phyloP scores from a whole-genome alignment of 75 land plant species.

The Picea glauca region DNA sequence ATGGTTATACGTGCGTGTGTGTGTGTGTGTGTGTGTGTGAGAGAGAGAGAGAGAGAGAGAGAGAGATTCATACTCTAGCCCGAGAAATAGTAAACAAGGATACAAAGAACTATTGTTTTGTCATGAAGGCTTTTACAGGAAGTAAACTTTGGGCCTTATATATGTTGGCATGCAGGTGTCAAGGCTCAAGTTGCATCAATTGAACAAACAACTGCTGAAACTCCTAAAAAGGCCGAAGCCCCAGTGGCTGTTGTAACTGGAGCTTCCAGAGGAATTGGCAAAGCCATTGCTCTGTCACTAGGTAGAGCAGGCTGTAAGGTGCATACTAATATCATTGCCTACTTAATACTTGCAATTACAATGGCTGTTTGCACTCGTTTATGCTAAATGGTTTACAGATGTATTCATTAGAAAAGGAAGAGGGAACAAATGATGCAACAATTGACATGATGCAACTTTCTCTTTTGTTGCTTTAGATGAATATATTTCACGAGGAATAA shows the following conservation, averaged over 20 bases:
- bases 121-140: neutral
- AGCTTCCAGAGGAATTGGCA: conserved; percentile 96
- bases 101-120: neutral
- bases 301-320: conserved; percentile 98
- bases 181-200: conserved; percentile 67
- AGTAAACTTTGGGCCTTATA: neutral
- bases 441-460: neutral
- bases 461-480: conserved; percentile 1
- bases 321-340: conserved; percentile 7
- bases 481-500: neutral
- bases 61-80: neutral
- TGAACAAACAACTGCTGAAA: conserved; percentile 42
- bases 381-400: neutral
- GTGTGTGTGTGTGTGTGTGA: too few relatives aligned
- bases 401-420: neutral
- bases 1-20: too few relatives aligned
- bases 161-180: conserved; percentile 33
- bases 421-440: neutral
- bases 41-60: too few relatives aligned
- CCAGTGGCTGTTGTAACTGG: conserved; percentile 96
- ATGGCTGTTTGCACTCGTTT: neutral
- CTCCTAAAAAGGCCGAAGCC: conserved; percentile 54
- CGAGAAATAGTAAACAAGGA: neutral
- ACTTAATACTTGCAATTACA: neutral
- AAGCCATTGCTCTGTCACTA: conserved; percentile 77